Evolutionary conservation across 331 rosid species (phyloP).

Genomic region (Stylosanthes scabra): DNA sequence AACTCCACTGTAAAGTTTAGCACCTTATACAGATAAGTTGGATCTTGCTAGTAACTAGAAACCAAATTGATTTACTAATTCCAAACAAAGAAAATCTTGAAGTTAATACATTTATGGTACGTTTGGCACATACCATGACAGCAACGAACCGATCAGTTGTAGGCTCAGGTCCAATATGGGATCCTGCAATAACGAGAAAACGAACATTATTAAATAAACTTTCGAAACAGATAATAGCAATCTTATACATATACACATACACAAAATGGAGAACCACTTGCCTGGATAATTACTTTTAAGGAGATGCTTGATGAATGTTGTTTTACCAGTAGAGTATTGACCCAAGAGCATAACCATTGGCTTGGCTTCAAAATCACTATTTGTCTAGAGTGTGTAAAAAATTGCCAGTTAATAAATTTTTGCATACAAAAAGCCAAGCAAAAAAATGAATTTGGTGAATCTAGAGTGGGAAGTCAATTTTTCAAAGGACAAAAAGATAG

Average conservation of each 20-base stretch:
- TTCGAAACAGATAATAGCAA: conserved; percentile 8
- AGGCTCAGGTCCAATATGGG: conserved; percentile 99
- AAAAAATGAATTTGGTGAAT: no score
- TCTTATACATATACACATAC: conserved; percentile 16
- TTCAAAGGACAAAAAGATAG: no score
- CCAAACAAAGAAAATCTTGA: conserved; percentile 26
- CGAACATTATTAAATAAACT: conserved; percentile 33
- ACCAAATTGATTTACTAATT: conserved; percentile 5
- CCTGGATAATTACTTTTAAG: conserved; percentile 92
- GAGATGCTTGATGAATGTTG: conserved; percentile 93
- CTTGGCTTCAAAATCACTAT: conserved; percentile 90
- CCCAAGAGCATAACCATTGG: conserved; percentile 99
- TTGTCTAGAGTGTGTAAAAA: conserved; percentile 53
- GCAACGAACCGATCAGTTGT: conserved; percentile 99
- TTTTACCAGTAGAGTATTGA: conserved; percentile 94
- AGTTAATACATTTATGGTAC: conserved; percentile 15
- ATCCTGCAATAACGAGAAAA: conserved; percentile 61
- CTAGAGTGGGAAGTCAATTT: conserved; percentile 6
- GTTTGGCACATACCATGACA: conserved; percentile 75
- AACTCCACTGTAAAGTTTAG: background rate
- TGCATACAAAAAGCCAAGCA: conserved; percentile 7
- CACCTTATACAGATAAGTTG: no score
- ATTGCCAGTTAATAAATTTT: conserved; percentile 27
- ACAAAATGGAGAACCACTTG: conserved; percentile 46
- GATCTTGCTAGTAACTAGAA: no score